phyloP scores from a whole-genome alignment of 2,329 filamentous ascomycete species.

The Metarhizium anisopliae region DNA sequence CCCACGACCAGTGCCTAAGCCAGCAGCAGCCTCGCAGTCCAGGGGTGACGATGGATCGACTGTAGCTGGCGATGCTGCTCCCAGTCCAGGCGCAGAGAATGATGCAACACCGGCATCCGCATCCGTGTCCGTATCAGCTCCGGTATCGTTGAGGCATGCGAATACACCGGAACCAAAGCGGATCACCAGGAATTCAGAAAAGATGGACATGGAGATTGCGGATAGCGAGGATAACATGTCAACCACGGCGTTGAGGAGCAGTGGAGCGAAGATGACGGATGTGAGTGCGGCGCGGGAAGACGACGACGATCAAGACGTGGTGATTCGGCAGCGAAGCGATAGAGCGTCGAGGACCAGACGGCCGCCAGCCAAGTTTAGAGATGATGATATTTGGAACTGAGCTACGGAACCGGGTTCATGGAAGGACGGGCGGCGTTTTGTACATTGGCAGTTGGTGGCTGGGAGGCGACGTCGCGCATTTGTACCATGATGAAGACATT shows the following conservation, averaged over 20 bases:
- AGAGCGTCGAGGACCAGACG: slow-evolving; percentile 22
- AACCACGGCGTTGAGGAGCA: not conserved
- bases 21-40: not conserved
- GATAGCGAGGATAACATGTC: slow-evolving; percentile 18
- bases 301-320: slow-evolving; percentile 22
- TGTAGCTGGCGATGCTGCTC: not conserved
- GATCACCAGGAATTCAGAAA: not conserved
- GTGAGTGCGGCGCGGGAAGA: slow-evolving; percentile 10
- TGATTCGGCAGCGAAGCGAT: slow-evolving; percentile 18
- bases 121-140: not conserved
- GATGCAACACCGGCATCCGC: not conserved
- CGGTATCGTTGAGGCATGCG: not conserved
- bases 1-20: slow-evolving; percentile 15
- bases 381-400: slow-evolving; percentile 19
- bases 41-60: not conserved
- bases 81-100: not conserved
- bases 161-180: slow-evolving; percentile 1
- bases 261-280: not conserved
- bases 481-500: no score
- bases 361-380: slow-evolving; percentile 26
- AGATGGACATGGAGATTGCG: slow-evolving; percentile 15
- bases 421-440: no score
- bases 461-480: no score
- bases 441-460: no score
- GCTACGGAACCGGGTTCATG: not conserved